These are phyloP conservation scores for Picochlorum sp. DNA, from an alignment of 139 green algal genomes.

Conservation along the genomic window DNA sequence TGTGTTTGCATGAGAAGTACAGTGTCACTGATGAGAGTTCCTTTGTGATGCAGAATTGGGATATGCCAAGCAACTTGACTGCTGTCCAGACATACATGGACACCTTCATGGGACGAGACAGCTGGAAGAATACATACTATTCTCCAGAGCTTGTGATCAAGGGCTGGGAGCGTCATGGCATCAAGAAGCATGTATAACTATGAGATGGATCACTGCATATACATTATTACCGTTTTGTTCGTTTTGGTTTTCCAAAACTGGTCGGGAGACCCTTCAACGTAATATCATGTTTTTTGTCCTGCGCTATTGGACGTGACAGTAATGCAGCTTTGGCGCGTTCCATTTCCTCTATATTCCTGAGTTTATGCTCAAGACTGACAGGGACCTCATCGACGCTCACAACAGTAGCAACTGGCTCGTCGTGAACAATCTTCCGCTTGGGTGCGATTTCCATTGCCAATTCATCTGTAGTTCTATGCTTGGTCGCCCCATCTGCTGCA, in stretches of 20 bases:
- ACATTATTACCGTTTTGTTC: constrained; percentile 1
- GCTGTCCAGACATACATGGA: constrained; percentile 52
- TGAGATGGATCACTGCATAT: not conserved
- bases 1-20: not conserved
- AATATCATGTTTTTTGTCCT: too few species aligned
- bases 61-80: constrained; percentile 34
- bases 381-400: constrained; percentile 72
- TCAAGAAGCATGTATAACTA: not conserved
- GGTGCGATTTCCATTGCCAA: constrained; percentile 12
- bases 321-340: constrained; percentile 64
- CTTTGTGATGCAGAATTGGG: constrained; percentile 6
- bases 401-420: constrained; percentile 42
- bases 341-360: constrained; percentile 79
- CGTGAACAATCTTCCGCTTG: not conserved
- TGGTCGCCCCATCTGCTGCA: constrained; percentile 39
- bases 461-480: constrained; percentile 3
- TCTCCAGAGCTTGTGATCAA: constrained; percentile 37
- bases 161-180: constrained; percentile 44
- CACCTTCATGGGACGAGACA: constrained; percentile 29
- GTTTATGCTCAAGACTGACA: constrained; percentile 54
- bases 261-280: too few species aligned
- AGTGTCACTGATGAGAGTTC: not conserved
- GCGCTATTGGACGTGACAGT: constrained; percentile 22
- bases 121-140: constrained; percentile 60
- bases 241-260: constrained; percentile 2